These are phyloP conservation scores for Sanguinoderma infundibulare DNA, from an alignment of 1,284 basidiomycete genomes.

Conservation along the genomic window DNA sequence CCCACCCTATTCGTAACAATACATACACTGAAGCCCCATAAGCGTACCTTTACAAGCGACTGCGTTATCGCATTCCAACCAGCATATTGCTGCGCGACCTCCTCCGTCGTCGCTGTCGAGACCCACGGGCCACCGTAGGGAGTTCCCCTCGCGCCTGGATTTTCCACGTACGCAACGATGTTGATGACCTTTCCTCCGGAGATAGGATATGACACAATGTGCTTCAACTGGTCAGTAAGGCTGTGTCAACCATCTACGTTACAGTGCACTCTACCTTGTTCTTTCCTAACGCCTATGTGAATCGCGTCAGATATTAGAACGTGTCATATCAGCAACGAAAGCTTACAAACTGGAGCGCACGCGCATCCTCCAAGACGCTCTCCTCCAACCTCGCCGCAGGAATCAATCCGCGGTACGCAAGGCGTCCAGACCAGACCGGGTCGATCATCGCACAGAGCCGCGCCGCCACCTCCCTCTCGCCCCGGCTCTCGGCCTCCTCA, in stretches of 20 bases:
- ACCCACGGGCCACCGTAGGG: slow-evolving; percentile 37
- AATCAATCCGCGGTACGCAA: slow-evolving; percentile 20
- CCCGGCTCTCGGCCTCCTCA: background rate
- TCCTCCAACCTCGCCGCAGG: background rate
- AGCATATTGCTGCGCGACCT: slow-evolving; percentile 9
- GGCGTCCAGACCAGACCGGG: slow-evolving; percentile 18
- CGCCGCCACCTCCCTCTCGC: slow-evolving; percentile 2
- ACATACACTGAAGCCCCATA: background rate
- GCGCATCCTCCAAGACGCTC: background rate
- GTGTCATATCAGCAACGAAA: too few relatives aligned
- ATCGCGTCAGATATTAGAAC: background rate
- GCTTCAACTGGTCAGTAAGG: background rate
- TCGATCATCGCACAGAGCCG: slow-evolving; percentile 2
- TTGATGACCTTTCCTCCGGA: slow-evolving; percentile 23
- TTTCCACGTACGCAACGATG: slow-evolving; percentile 28
- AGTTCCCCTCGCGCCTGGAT: slow-evolving; percentile 27
- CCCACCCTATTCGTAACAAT: background rate
- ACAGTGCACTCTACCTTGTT: slow-evolving; percentile 20
- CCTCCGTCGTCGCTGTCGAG: slow-evolving; percentile 16
- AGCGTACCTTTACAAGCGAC: background rate
- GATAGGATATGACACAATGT: slow-evolving; percentile 12
- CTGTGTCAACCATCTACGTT: background rate
- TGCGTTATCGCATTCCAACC: slow-evolving; percentile 27
- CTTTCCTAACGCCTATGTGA: background rate
- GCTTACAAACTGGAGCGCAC: background rate